phyloP scores from a whole-genome alignment of 2,329 filamentous ascomycete genomes.

The Pseudocercospora fuligena region DNA sequence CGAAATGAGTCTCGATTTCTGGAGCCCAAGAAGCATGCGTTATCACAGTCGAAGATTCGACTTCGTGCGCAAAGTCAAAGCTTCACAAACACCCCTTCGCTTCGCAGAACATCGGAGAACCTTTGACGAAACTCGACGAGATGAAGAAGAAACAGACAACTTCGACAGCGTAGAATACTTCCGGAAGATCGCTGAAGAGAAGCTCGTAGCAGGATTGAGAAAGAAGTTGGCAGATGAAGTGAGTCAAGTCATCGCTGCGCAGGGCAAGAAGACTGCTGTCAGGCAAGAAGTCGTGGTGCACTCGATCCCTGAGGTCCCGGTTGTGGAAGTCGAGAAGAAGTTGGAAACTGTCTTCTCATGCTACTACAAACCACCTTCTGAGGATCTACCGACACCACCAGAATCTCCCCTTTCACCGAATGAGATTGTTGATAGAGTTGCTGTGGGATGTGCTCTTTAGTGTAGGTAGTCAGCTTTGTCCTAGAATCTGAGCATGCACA shows the following conservation, averaged over 20 bases:
- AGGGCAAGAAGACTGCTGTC: conserved; percentile 2
- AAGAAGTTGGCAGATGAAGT: conserved; percentile 25
- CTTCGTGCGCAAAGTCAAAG: conserved; percentile 49
- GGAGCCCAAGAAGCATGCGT: conserved; percentile 44
- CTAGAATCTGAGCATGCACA: too few relatives aligned
- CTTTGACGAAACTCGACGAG: conserved; percentile 22
- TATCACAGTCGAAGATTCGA: conserved; percentile 47
- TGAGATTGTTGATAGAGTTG: conserved; percentile 14
- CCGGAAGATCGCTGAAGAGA: conserved; percentile 21
- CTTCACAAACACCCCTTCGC: conserved; percentile 45
- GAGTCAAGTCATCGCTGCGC: neutral
- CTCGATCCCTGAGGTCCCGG: conserved; percentile 9
- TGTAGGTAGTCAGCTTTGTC: too few relatives aligned
- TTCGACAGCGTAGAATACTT: conserved; percentile 43
- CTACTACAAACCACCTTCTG: conserved; percentile 30
- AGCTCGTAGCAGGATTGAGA: conserved; percentile 25
- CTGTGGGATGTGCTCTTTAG: neutral
- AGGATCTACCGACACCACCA: conserved; percentile 28
- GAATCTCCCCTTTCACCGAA: conserved; percentile 22
- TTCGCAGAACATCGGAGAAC: conserved; percentile 47
- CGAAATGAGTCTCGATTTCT: conserved; percentile 52
- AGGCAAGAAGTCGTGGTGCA: conserved; percentile 10
- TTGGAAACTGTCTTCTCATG: conserved; percentile 33
- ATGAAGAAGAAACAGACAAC: conserved; percentile 46
- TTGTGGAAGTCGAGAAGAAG: conserved; percentile 25